Evolutionary conservation across 176 grass and related monocot genomes (phyloP).

Genomic region (Oryza rufipogon): DNA sequence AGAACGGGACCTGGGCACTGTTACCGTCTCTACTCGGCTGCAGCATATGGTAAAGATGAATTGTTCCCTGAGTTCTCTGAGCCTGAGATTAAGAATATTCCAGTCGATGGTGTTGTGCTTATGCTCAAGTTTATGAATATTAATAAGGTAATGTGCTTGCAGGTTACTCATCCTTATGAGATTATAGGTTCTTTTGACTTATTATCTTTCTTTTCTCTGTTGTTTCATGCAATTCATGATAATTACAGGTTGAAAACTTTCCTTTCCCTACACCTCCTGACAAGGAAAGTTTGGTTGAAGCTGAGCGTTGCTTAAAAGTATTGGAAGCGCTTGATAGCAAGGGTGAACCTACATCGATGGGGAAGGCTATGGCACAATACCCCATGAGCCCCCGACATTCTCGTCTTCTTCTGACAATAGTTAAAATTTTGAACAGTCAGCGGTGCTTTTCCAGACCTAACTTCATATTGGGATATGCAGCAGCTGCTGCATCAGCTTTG

Average conservation of each 20-base stretch:
- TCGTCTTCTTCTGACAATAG: constrained; percentile 79
- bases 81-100: constrained; percentile 87
- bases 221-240: constrained; percentile 30
- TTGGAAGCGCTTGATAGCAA: constrained; percentile 76
- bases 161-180: constrained; percentile 2
- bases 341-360: constrained; percentile 72
- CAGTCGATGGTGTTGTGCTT: constrained; percentile 91
- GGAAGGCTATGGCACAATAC: constrained; percentile 86
- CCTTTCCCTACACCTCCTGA: constrained; percentile 89
- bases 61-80: constrained; percentile 87
- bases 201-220: neutral
- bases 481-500: constrained; percentile 80
- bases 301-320: constrained; percentile 75
- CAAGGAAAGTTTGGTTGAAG: constrained; percentile 77
- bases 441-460: constrained; percentile 59
- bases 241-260: constrained; percentile 85
- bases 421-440: constrained; percentile 71
- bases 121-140: constrained; percentile 93
- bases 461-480: constrained; percentile 68
- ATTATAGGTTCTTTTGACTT: constrained; percentile 32
- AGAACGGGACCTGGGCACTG: constrained; percentile 95
- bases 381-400: constrained; percentile 95
- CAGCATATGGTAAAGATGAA: constrained; percentile 90
- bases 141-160: constrained; percentile 60
- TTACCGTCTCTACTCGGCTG: constrained; percentile 87